A percentile compares a stretch with the other conserved stretches of the same genome.
Evolutionary conservation across 495 filamentous ascomycete species (phyloP).

Genomic region (Bombardia bombarda): DNA sequence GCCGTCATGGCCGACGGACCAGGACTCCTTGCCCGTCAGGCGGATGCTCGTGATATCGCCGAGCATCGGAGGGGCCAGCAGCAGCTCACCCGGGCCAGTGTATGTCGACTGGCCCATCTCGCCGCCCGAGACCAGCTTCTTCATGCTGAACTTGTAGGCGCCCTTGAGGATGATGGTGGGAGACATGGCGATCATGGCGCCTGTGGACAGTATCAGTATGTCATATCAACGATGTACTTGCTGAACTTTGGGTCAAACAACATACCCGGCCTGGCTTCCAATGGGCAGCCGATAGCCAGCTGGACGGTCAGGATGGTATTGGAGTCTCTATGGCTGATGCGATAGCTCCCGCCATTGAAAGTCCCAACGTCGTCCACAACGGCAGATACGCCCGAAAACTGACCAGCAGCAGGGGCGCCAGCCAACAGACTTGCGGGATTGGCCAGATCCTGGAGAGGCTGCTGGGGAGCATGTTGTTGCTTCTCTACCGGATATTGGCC

Average conservation of each 20-base stretch:
- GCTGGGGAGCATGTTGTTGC: conserved; percentile 15
- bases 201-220: conserved; percentile 24
- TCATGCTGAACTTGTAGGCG: conserved; percentile 68
- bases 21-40: conserved; percentile 57
- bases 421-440: conserved; percentile 19
- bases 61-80: conserved; percentile 70
- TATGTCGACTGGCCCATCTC: conserved; percentile 75
- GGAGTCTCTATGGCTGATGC: conserved; percentile 85
- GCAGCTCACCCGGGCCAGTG: conserved; percentile 85
- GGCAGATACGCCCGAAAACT: conserved; percentile 54
- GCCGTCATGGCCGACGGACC: conserved; percentile 76
- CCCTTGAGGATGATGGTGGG: conserved; percentile 78
- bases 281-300: conserved; percentile 78
- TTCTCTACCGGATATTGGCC: conserved; percentile 31
- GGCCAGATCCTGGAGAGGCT: conserved; percentile 20
- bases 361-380: conserved; percentile 77
- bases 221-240: neutral
- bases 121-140: conserved; percentile 75
- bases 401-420: conserved; percentile 25
- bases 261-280: conserved; percentile 72
- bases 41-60: conserved; percentile 83
- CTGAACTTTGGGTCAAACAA: neutral
- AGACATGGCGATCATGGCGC: conserved; percentile 92
- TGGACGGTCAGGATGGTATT: conserved; percentile 88
- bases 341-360: conserved; percentile 91